Base-by-base conservation (phyloP, 148 eudicot species). In the Amaranthus palmeri region DNA sequence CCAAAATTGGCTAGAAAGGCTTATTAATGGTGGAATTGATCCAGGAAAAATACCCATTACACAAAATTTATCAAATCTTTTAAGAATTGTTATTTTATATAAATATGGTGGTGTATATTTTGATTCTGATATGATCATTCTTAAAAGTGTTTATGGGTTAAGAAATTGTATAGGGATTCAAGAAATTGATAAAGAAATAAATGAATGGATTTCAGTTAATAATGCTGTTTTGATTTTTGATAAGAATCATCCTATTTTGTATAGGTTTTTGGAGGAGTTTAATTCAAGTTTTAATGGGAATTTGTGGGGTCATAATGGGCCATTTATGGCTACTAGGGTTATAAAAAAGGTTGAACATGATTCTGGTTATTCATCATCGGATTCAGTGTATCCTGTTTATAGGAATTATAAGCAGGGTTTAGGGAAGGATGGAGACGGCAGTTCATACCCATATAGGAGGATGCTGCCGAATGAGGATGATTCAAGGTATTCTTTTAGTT, bases 261-360 rank as follows among this genome's bases (percentile, higher is more conserved):
- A 82, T 64, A 80, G 76, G 66, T 90, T 92, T 76, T 82, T 90
- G 2, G 84, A 85, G 55, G 98, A 92, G 74, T 92, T 90, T 65
- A 78, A 83, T 0, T 54, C 63, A 2, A 77, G 76, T 53, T 92
- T 88, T 43, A 71, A 92, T 66, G 93, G 98, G 7, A 87, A 75
- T 57, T 74, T 36, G 57, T 92, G 98, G 98, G 98, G 98, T 3
- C 78, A 83, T 4, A 92, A 90, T 61, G 97, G 96, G 2, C 97
- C 96, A 0, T 84, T 88, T 69, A 65, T 90, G 75, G 87, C 88
- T 3, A 86, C 89, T 8, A 68, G 96, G 72, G 87, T 92, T 43
- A 86, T 85, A 0, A 55, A 70, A 18, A 75, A 65, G 6, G 41
- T 67, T 2, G 57, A 46, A 0, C 11, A 53, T 45, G 45, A 78